Base-by-base conservation (phyloP, 225 moss, liverwort and hornwort genomes). In the Thuidium tamariscinum region DNA sequence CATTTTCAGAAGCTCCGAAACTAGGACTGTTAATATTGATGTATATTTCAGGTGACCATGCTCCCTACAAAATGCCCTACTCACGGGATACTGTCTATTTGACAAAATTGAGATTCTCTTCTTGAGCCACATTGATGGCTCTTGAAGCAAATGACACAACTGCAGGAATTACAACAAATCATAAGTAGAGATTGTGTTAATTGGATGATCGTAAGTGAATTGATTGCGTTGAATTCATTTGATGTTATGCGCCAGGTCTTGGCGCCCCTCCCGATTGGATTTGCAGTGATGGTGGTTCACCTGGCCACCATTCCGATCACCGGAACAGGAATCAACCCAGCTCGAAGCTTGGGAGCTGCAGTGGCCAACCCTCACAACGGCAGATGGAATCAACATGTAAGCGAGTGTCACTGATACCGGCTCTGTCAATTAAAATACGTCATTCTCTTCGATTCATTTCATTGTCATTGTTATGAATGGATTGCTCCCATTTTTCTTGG, bases 221-320 rank as follows among this genome's bases (percentile, higher is more conserved):
- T 32, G 9, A 29, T 48, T 30, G 4, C 10, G 27, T 37, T 27
- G 77, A 54, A 56, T 29, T 21, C 1, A 36, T 5, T 66, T 78
- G n/a, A n/a, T 52, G 51, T 29, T 82, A 4, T 20, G 12, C 55
- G 65, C 84, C 41, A 96, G 95, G 92, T 95, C 1, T 61, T 96
- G 85, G 96, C 96, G 25, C 96, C 94, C 11, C 93, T 96, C 4
- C 96, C 96, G 14, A 96, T 96, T 29, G 96, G 96, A 23, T 96
- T 96, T 73, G 95, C 96, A 49, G 91, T 95, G 39, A 74, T 96
- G 62, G 87, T 95, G 44, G 90, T 96, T 52, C 95, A 96, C 85
- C n/a, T 96, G 87, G 93, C 95, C 63, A 95, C 96, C 44, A 96
- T 95, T 76, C 96, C 96, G 39, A 92, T 96, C 44, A 95, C 96